Evolutionary conservation across 371 early-diverging fungal species (phyloP).

Genomic region (Nematocida sp.): DNA sequence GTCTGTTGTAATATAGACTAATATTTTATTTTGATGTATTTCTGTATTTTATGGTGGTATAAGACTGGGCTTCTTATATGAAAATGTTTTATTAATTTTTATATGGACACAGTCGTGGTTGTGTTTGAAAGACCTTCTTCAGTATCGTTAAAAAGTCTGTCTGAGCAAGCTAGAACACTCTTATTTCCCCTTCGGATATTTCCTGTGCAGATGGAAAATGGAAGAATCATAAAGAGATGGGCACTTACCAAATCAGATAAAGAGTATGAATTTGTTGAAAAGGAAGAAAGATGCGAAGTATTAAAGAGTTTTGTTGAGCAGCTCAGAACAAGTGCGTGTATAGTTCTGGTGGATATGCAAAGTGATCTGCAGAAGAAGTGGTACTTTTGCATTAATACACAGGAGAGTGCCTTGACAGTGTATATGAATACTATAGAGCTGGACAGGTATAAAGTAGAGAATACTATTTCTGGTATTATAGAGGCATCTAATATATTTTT

Average conservation of each 20-base stretch:
- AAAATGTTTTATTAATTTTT: conserved; percentile 16
- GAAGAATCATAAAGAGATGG: conserved; percentile 37
- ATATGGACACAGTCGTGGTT: conserved; percentile 41
- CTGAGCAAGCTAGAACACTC: background rate
- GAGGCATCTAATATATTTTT: conserved; percentile 24
- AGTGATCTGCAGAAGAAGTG: background rate
- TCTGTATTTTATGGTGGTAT: no score
- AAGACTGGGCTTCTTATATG: background rate
- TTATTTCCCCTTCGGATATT: conserved; percentile 25
- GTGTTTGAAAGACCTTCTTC: conserved; percentile 15
- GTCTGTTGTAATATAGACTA: no score
- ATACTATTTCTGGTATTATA: background rate
- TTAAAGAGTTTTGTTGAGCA: conserved; percentile 9
- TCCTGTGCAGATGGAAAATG: conserved; percentile 40
- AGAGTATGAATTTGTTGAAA: conserved; percentile 15
- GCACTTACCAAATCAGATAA: conserved; percentile 24
- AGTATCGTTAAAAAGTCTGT: conserved; percentile 11
- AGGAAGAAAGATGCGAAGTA: conserved; percentile 32
- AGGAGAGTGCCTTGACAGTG: background rate
- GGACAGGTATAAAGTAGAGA: background rate
- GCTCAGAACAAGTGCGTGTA: conserved; percentile 31
- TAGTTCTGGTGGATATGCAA: conserved; percentile 16
- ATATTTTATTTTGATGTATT: no score
- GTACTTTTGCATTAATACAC: conserved; percentile 7
- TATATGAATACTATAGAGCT: background rate